phyloP scores from a whole-genome alignment of 208 protist species.

The Entamoeba moshkovskii region DNA sequence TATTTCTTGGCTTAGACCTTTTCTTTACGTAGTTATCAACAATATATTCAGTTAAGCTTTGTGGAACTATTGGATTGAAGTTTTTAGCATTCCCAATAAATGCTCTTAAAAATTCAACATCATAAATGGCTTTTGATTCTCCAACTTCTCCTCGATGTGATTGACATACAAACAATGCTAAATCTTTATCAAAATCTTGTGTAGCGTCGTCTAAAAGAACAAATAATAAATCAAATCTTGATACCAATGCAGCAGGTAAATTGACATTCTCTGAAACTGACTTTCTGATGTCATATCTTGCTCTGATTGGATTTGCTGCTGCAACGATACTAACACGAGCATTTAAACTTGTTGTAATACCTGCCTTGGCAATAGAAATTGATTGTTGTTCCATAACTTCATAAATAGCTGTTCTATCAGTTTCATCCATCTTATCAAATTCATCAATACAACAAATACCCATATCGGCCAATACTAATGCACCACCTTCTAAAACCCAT shows the following conservation, averaged over 20 bases:
- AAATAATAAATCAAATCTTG: conserved; percentile 96
- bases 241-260: conserved; percentile 90
- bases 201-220: conserved; percentile 85
- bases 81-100: background rate
- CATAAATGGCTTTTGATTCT: background rate
- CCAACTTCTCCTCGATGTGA: background rate
- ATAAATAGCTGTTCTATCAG: conserved; percentile 66
- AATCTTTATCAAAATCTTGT: conserved; percentile 58
- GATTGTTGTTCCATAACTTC: conserved; percentile 99
- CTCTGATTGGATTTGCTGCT: conserved; percentile 95
- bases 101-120: background rate
- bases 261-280: conserved; percentile 80
- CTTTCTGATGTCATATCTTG: conserved; percentile 77
- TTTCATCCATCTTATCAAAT: conserved; percentile 96
- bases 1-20: background rate
- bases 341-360: conserved; percentile 93
- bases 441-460: conserved; percentile 97
- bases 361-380: conserved; percentile 97
- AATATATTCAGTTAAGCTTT: background rate
- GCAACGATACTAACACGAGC: conserved; percentile 87
- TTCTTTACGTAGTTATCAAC: background rate
- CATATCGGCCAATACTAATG: conserved; percentile 95
- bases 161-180: conserved; percentile 22
- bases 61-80: background rate
- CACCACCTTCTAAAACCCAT: conserved; percentile 82